Percentiles rank a stretch among this genome's conserved stretches.
phyloP scores from a whole-genome alignment of 2,329 filamentous ascomycete genomes.

The Septoria petroselini region DNA sequence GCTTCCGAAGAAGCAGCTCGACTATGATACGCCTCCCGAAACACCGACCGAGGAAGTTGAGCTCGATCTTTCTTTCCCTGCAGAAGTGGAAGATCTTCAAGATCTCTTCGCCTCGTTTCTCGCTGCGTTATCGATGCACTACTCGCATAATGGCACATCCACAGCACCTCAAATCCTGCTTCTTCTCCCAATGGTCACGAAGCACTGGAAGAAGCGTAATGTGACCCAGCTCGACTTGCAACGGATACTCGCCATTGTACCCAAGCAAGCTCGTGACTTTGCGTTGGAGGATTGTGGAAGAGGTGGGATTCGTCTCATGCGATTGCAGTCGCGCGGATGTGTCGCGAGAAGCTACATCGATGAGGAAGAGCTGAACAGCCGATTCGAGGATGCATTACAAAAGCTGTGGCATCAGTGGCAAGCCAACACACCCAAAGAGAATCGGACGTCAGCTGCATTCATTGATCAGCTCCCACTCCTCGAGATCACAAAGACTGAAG shows the following conservation, averaged over 20 bases:
- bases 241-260: constrained; percentile 45
- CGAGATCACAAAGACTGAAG: constrained; percentile 52
- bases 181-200: constrained; percentile 43
- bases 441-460: constrained; percentile 49
- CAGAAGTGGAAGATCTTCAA: constrained; percentile 45
- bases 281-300: constrained; percentile 33
- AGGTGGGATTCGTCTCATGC: constrained; percentile 31
- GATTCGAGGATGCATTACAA: constrained; percentile 51
- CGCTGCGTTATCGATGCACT: constrained; percentile 49
- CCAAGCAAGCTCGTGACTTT: constrained; percentile 25
- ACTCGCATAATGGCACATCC: constrained; percentile 49
- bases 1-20: constrained; percentile 21
- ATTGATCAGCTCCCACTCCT: constrained; percentile 57
- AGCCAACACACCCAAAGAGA: constrained; percentile 36
- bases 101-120: constrained; percentile 50
- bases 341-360: constrained; percentile 32
- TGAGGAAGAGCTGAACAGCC: constrained; percentile 44
- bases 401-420: constrained; percentile 46
- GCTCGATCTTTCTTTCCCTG: constrained; percentile 36
- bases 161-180: constrained; percentile 44
- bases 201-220: constrained; percentile 47
- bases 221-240: constrained; percentile 48
- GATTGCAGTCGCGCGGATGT: constrained; percentile 22
- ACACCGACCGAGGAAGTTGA: constrained; percentile 29
- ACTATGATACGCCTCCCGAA: constrained; percentile 36